Conservation (phyloP, 2,329 filamentous ascomycete genomes). For the Rutstroemia sp. region DNA sequence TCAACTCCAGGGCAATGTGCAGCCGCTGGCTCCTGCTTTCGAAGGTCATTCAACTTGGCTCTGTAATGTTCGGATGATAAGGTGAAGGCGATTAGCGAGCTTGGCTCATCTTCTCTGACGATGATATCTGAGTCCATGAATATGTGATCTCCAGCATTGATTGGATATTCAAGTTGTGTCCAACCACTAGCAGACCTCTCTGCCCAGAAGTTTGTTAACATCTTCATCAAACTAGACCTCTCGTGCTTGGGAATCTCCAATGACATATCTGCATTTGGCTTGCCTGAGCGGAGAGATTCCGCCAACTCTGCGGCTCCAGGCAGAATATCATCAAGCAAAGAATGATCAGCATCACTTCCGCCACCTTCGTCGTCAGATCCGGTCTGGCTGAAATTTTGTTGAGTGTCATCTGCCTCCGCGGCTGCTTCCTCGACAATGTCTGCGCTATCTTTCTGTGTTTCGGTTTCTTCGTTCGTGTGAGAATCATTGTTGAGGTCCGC, state of each 20-base stretch:
- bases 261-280: conserved; percentile 51
- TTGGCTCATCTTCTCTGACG: conserved; percentile 93
- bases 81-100: conserved; percentile 89
- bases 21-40: conserved; percentile 40
- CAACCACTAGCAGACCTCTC: conserved; percentile 94
- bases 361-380: conserved; percentile 63
- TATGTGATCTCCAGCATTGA: conserved; percentile 83
- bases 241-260: conserved; percentile 85
- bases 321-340: conserved; percentile 60
- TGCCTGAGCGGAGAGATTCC: conserved; percentile 45
- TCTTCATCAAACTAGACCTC: conserved; percentile 87
- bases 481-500: conserved; percentile 21
- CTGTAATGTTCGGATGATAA: conserved; percentile 83
- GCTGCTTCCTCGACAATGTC: conserved; percentile 25
- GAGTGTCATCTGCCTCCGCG: conserved; percentile 37
- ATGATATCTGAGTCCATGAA: conserved; percentile 97
- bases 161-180: conserved; percentile 85
- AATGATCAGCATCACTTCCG: conserved; percentile 66
- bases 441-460: conserved; percentile 26
- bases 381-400: conserved; percentile 45
- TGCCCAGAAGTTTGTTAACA: conserved; percentile 96
- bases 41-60: conserved; percentile 65
- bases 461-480: conserved; percentile 11
- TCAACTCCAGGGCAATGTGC: conserved; percentile 23
- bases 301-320: conserved; percentile 56